A percentile compares a stretch with the other conserved stretches of the same genome.
Evolutionary conservation across 192 early-diverging fungal species (phyloP).

Genomic region (Umbelopsis isabellina): DNA sequence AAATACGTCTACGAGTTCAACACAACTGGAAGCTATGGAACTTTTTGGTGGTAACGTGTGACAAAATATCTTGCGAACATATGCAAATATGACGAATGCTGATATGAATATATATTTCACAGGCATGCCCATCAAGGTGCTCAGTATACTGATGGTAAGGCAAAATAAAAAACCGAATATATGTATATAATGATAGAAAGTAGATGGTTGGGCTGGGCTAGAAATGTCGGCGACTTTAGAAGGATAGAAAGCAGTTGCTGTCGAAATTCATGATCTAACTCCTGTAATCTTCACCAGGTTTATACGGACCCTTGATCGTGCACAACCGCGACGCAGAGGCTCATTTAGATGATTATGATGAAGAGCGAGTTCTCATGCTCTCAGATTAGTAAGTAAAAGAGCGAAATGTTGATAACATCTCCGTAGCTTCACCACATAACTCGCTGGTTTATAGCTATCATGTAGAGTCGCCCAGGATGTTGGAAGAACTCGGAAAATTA

Average conservation of each 20-base stretch:
- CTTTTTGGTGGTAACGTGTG: constrained; percentile 4
- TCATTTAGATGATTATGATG: constrained; percentile 53
- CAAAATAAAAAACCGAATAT: background rate
- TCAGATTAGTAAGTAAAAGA: constrained; percentile 53
- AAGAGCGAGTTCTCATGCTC: constrained; percentile 58
- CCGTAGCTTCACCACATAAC: background rate
- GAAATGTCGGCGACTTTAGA: too few relatives aligned
- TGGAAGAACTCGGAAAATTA: background rate
- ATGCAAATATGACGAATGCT: background rate
- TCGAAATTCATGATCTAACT: too few relatives aligned
- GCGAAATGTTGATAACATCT: background rate
- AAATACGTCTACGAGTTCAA: constrained; percentile 52
- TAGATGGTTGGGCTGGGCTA: background rate
- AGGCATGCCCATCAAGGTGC: constrained; percentile 62
- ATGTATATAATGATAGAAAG: background rate
- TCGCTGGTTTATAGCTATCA: background rate
- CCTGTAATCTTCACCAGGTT: background rate
- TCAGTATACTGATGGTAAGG: constrained; percentile 69
- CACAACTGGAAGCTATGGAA: constrained; percentile 1
- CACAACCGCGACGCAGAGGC: constrained; percentile 48
- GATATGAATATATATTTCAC: background rate
- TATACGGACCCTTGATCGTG: constrained; percentile 66
- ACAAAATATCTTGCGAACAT: background rate
- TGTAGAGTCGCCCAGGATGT: constrained; percentile 1
- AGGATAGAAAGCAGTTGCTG: too few relatives aligned